A percentile compares a stretch with the other conserved stretches of the same genome.
Conservation (phyloP, 768 basidiomycete genomes). For the Suillus bovinus region DNA sequence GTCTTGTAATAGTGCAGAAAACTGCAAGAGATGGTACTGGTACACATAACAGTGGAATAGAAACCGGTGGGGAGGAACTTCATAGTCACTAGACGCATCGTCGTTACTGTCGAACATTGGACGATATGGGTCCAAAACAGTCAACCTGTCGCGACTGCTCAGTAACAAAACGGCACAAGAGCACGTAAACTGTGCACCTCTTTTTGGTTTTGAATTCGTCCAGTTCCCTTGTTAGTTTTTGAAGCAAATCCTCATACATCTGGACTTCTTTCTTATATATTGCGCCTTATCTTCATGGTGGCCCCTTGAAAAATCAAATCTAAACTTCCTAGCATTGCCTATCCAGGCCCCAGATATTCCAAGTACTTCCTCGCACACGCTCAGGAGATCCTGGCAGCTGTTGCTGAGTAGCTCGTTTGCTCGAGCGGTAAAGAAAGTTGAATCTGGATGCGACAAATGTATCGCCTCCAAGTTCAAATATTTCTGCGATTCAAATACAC, state of each 20-base stretch:
- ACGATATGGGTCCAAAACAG: slow-evolving; percentile 63
- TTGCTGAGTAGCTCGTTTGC: slow-evolving; percentile 47
- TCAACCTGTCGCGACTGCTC: slow-evolving; percentile 33
- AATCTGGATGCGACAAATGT: slow-evolving; percentile 49
- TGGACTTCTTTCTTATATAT: slow-evolving; percentile 35
- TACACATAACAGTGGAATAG: slow-evolving; percentile 77
- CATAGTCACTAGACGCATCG: slow-evolving; percentile 29
- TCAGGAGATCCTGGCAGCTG: slow-evolving; percentile 57
- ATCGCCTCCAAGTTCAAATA: slow-evolving; percentile 69
- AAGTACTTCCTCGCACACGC: slow-evolving; percentile 41
- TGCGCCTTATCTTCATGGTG: slow-evolving; percentile 30
- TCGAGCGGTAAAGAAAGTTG: slow-evolving; percentile 41
- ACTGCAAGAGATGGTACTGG: slow-evolving; percentile 52
- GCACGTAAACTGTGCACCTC: slow-evolving; percentile 40
- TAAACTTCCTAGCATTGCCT: slow-evolving; percentile 34
- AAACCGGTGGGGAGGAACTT: slow-evolving; percentile 62
- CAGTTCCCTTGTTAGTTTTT: slow-evolving; percentile 37
- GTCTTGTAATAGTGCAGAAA: slow-evolving; percentile 33
- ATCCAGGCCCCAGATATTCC: slow-evolving; percentile 53
- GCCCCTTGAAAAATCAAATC: slow-evolving; percentile 40
- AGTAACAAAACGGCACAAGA: slow-evolving; percentile 4
- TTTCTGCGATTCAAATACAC: slow-evolving; percentile 70
- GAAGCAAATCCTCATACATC: slow-evolving; percentile 38
- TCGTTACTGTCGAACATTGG: slow-evolving; percentile 44
- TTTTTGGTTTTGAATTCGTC: slow-evolving; percentile 49